phyloP scores from a whole-genome alignment of 306 rosid species.

The Vicia sativa region DNA sequence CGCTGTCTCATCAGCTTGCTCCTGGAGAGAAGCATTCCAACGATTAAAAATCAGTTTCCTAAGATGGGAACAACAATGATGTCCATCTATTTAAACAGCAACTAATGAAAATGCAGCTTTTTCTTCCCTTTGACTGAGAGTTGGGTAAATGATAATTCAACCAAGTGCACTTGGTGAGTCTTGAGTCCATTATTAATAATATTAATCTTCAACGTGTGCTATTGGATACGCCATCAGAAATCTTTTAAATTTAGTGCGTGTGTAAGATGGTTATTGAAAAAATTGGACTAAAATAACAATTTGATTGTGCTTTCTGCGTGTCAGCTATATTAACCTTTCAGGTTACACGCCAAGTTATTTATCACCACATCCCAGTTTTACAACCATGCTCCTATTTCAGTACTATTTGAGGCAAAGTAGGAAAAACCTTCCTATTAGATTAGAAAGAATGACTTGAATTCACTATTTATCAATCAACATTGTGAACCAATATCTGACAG shows the following conservation, averaged over 20 bases:
- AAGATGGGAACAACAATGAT: constrained; percentile 40
- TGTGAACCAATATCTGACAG: constrained; percentile 23
- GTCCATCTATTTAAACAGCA: constrained; percentile 35
- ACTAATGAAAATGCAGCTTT: constrained; percentile 23
- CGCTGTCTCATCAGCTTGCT: constrained; percentile 79
- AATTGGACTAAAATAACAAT: constrained; percentile 6
- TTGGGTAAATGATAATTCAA: constrained; percentile 17
- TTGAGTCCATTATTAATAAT: constrained; percentile 9
- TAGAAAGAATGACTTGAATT: constrained; percentile 2
- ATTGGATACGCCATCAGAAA: constrained; percentile 32
- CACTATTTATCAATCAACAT: constrained; percentile 35
- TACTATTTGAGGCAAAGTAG: constrained; percentile 14
- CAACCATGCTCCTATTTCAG: constrained; percentile 22
- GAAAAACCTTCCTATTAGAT: constrained; percentile 17
- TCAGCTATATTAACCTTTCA: constrained; percentile 19
- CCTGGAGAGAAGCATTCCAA: constrained; percentile 61
- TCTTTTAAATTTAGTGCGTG: constrained; percentile 13
- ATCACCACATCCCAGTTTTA: constrained; percentile 3
- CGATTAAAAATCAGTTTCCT: constrained; percentile 44
- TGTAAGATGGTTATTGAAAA: constrained; percentile 11
- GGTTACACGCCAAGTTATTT: background rate
- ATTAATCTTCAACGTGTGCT: constrained; percentile 7
- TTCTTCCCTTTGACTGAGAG: constrained; percentile 5
- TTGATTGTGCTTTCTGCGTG: constrained; percentile 8
- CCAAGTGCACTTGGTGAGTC: constrained; percentile 24